Evolutionary conservation across 1,284 basidiomycete species (phyloP).

Genomic region (Heterobasidion annosum): DNA sequence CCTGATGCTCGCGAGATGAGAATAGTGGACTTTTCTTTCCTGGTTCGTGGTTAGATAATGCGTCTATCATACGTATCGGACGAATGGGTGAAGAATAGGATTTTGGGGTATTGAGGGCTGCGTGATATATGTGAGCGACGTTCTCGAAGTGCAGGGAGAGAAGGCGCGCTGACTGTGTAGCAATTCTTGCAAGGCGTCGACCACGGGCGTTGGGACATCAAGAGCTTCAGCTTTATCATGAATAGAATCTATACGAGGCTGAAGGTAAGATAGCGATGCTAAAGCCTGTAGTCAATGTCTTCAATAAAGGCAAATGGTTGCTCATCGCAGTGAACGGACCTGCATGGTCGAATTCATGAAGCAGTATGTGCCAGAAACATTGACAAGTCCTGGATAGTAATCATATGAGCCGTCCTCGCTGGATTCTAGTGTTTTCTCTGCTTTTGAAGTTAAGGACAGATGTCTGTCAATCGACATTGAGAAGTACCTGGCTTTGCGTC

Average conservation of each 20-base stretch:
- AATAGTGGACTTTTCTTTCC: conserved; percentile 60
- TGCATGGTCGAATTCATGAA: conserved; percentile 94
- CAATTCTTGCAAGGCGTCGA: conserved; percentile 67
- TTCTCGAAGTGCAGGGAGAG: neutral
- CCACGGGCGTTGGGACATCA: conserved; percentile 76
- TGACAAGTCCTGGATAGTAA: conserved; percentile 82
- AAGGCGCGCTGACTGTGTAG: conserved; percentile 42
- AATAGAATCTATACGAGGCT: conserved; percentile 65
- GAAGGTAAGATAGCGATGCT: conserved; percentile 73
- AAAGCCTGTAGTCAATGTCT: conserved; percentile 46
- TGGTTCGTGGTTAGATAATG: conserved; percentile 49
- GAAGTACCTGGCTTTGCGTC: neutral
- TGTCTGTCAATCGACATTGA: neutral
- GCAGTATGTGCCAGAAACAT: conserved; percentile 90
- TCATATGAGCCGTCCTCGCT: conserved; percentile 25
- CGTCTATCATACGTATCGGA: conserved; percentile 63
- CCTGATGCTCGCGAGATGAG: conserved; percentile 84
- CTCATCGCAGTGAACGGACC: conserved; percentile 31
- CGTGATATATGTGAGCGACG: neutral
- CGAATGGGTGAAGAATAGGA: conserved; percentile 52
- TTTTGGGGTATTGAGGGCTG: conserved; percentile 68
- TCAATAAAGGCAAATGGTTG: neutral
- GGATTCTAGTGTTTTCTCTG: conserved; percentile 3
- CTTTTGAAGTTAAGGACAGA: neutral
- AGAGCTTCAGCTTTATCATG: conserved; percentile 65